Evolutionary conservation across 176 grass and related monocot species (phyloP).

Genomic region (Avena insularis): DNA sequence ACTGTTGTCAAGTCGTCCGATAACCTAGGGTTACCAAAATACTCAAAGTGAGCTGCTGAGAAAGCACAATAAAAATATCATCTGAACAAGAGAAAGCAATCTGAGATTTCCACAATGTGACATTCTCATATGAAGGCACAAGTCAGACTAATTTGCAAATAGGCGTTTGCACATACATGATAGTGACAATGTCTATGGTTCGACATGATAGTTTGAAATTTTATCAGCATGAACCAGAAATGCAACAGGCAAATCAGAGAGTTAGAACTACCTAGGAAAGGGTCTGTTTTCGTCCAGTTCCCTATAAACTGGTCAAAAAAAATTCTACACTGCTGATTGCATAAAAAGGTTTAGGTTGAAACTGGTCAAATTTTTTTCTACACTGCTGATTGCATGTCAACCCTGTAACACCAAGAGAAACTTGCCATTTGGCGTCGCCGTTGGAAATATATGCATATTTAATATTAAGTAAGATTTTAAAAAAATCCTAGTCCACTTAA

Average conservation of each 20-base stretch:
- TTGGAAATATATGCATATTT: neutral
- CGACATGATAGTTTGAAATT: neutral
- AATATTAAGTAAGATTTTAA: neutral
- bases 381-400: neutral
- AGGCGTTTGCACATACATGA: constrained; percentile 26
- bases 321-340: too few species aligned
- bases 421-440: neutral
- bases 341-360: too few species aligned
- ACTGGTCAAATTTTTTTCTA: neutral
- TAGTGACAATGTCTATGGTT: neutral
- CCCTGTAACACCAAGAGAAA: neutral
- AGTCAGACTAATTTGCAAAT: constrained; percentile 11
- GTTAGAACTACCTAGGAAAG: neutral
- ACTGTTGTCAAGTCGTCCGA: constrained; percentile 96
- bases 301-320: too few species aligned
- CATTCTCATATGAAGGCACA: constrained; percentile 7
- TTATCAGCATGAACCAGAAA: neutral
- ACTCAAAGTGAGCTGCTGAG: constrained; percentile 4
- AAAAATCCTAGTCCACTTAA: neutral
- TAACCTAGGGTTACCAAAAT: constrained; percentile 61
- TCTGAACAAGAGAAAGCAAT: constrained; percentile 28
- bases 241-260: constrained; percentile 22
- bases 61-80: constrained; percentile 10
- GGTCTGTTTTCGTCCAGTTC: neutral
- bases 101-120: constrained; percentile 13